Percentiles rank a stretch among this genome's conserved stretches.
These are phyloP conservation scores for Volvox carteri DNA, from an alignment of 163 green algal species.

Conservation along the genomic window DNA sequence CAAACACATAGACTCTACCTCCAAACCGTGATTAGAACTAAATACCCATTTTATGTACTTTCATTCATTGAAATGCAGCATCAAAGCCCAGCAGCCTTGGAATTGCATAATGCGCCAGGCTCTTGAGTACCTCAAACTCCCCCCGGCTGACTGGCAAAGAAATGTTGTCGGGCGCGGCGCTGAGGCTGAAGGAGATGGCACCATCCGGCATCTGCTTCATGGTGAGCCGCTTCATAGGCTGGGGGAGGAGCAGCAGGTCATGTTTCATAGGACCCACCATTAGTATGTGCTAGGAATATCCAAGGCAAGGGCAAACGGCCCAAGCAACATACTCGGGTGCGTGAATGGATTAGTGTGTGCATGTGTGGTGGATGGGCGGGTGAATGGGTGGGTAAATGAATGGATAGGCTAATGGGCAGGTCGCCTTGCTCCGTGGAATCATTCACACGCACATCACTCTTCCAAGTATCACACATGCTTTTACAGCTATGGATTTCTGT, in stretches of 20 bases:
- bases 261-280: too few relatives aligned
- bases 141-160: slow-evolving; percentile 1
- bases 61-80: neutral
- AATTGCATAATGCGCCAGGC: slow-evolving; percentile 35
- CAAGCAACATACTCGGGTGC: neutral
- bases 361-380: too few relatives aligned
- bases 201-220: slow-evolving; percentile 38
- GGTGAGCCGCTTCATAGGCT: slow-evolving; percentile 38
- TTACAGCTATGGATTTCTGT: too few relatives aligned
- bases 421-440: too few relatives aligned
- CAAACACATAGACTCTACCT: too few relatives aligned
- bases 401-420: too few relatives aligned
- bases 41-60: too few relatives aligned
- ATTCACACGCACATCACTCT: too few relatives aligned
- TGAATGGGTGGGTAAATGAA: too few relatives aligned
- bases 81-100: slow-evolving; percentile 46
- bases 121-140: slow-evolving; percentile 51
- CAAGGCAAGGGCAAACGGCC: neutral
- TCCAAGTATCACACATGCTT: too few relatives aligned
- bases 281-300: neutral
- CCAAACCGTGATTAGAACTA: too few relatives aligned
- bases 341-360: too few relatives aligned
- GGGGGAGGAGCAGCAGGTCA: neutral
- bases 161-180: neutral
- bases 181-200: slow-evolving; percentile 8